Conservation (phyloP, 148 eudicot species). For the Vaccinium myrtillus region DNA sequence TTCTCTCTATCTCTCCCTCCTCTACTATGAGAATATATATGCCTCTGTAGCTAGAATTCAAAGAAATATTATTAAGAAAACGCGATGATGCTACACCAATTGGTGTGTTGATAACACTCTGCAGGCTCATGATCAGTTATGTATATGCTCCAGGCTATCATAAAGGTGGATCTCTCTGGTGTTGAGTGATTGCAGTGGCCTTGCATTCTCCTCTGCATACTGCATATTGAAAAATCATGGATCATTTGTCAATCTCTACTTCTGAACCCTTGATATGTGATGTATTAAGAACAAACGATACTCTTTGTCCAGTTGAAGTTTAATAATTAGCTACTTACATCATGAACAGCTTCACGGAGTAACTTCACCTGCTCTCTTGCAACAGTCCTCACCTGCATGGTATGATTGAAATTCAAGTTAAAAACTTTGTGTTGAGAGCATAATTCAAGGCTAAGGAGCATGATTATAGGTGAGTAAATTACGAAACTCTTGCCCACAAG, state of each 20-base stretch:
- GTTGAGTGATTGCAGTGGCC: slow-evolving; percentile 58
- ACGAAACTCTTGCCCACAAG: too few relatives aligned
- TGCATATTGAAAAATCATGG: slow-evolving; percentile 12
- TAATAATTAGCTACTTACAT: slow-evolving; percentile 40
- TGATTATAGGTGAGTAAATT: not conserved
- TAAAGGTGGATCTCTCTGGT: slow-evolving; percentile 35
- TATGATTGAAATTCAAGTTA: not conserved
- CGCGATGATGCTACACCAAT: not conserved
- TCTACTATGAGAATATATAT: not conserved
- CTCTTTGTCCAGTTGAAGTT: not conserved
- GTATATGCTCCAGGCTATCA: not conserved
- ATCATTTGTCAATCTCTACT: too few relatives aligned
- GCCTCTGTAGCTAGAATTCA: not conserved
- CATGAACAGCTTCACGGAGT: slow-evolving; percentile 60
- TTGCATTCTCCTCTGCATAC: slow-evolving; percentile 59
- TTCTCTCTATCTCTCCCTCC: not conserved
- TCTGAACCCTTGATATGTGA: not conserved
- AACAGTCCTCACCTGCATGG: slow-evolving; percentile 46
- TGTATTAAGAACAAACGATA: not conserved
- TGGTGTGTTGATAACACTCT: not conserved
- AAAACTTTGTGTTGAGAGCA: not conserved
- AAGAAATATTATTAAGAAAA: not conserved
- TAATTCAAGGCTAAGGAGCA: not conserved
- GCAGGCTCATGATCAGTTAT: not conserved
- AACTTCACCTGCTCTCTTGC: slow-evolving; percentile 42